These are phyloP conservation scores for Tilletia indica DNA, from an alignment of 1,284 basidiomycete genomes.

Conservation along the genomic window DNA sequence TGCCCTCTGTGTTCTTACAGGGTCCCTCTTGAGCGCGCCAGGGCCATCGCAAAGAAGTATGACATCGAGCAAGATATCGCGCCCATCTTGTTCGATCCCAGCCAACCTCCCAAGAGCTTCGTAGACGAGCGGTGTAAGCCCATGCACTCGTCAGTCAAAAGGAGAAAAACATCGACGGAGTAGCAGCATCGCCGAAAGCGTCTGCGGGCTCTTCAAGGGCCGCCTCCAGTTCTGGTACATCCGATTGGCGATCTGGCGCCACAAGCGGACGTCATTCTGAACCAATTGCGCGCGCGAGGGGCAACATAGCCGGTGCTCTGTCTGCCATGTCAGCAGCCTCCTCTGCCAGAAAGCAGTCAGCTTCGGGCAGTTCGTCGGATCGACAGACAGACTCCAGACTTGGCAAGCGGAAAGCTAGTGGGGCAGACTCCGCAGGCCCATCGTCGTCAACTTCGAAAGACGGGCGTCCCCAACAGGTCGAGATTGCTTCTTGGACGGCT, in stretches of 20 bases:
- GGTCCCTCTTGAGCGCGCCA: slow-evolving; percentile 10
- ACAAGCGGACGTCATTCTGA: no score
- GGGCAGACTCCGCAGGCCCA: not conserved
- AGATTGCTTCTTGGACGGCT: slow-evolving; percentile 12
- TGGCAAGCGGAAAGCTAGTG: not conserved
- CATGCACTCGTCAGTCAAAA: not conserved
- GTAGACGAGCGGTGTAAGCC: not conserved
- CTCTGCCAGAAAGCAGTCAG: no score
- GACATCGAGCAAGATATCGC: not conserved
- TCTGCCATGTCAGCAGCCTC: no score
- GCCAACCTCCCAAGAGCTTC: not conserved
- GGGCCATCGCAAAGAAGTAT: not conserved
- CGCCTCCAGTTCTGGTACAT: not conserved
- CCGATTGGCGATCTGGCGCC: no score
- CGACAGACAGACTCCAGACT: no score
- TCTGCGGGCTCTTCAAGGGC: not conserved
- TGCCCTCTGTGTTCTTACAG: not conserved
- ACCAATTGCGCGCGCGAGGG: no score
- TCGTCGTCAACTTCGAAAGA: not conserved
- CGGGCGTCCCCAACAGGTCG: not conserved
- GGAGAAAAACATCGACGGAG: not conserved
- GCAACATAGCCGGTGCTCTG: no score
- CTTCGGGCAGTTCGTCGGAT: no score
- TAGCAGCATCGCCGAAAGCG: not conserved
- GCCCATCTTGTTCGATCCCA: slow-evolving; percentile 14